A percentile compares a stretch with the other conserved stretches of the same genome.
Evolutionary conservation across 2,329 filamentous ascomycete species (phyloP).

Genomic region (Neonectria coccinea): DNA sequence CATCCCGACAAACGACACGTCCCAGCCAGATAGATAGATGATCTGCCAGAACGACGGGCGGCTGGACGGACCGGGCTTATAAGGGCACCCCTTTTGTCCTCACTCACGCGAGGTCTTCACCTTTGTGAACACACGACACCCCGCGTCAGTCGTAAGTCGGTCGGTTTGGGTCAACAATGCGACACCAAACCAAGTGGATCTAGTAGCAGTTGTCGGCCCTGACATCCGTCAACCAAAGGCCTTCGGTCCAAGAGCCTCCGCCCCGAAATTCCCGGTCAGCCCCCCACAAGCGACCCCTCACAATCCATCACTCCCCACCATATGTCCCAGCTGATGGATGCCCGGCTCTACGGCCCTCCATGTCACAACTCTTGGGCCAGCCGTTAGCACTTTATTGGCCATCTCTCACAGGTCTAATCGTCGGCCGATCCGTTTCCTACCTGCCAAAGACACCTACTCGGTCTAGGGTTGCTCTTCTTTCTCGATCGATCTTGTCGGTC

Average conservation of each 20-base stretch:
- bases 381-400: background rate
- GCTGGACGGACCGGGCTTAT: slow-evolving; percentile 43
- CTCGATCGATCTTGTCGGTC: background rate
- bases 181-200: slow-evolving; percentile 39
- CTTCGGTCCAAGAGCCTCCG: slow-evolving; percentile 37
- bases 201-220: slow-evolving; percentile 43
- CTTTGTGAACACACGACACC: slow-evolving; percentile 9
- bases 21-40: slow-evolving; percentile 25
- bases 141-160: slow-evolving; percentile 9
- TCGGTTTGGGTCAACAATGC: slow-evolving; percentile 23
- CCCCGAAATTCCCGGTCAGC: slow-evolving; percentile 45
- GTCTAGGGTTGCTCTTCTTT: slow-evolving; percentile 2
- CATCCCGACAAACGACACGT: slow-evolving; percentile 26
- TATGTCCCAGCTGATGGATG: slow-evolving; percentile 33
- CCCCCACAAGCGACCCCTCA: slow-evolving; percentile 31
- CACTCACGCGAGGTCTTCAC: slow-evolving; percentile 4
- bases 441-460: background rate
- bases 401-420: background rate
- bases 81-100: slow-evolving; percentile 27
- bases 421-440: slow-evolving; percentile 1
- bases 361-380: slow-evolving; percentile 4
- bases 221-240: slow-evolving; percentile 42
- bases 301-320: slow-evolving; percentile 15
- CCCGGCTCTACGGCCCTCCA: slow-evolving; percentile 41
- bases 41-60: slow-evolving; percentile 30